phyloP scores from a whole-genome alignment of 345 rosid genomes.

The Sonneratia alba region DNA sequence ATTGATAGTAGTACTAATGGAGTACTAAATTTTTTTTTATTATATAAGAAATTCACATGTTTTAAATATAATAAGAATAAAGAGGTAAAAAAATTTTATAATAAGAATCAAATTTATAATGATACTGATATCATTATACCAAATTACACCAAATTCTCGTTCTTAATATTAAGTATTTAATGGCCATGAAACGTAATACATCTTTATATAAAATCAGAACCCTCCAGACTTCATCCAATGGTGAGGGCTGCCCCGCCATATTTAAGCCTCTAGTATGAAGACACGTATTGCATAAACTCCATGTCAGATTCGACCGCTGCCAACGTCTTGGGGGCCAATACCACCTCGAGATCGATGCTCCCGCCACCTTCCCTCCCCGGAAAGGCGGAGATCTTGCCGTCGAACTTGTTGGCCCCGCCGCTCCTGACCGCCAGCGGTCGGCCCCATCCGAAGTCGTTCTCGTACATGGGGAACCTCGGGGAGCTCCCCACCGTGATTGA shows the following conservation, averaged over 20 bases:
- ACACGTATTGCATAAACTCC: conserved; percentile 10
- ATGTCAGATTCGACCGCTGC: conserved; percentile 5
- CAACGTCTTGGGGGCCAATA: conserved; percentile 50
- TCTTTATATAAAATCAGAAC: not conserved
- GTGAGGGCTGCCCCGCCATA: not conserved
- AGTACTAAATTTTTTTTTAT: too few relatives aligned
- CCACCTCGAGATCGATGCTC: conserved; percentile 58
- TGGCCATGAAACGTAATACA: too few relatives aligned
- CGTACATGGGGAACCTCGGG: conserved; percentile 51
- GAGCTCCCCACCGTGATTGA: conserved; percentile 74
- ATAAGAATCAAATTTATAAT: too few relatives aligned
- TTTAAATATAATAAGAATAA: too few relatives aligned
- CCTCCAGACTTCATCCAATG: not conserved
- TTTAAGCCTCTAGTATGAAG: not conserved
- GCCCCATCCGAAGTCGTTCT: conserved; percentile 41
- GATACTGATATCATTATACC: too few relatives aligned
- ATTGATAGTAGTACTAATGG: too few relatives aligned
- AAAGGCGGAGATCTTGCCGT: conserved; percentile 51
- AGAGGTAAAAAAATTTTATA: too few relatives aligned
- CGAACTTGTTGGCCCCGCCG: conserved; percentile 59
- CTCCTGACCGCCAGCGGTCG: conserved; percentile 60
- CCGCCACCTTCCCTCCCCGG: conserved; percentile 66
- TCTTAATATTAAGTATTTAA: too few relatives aligned
- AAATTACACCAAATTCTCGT: too few relatives aligned
- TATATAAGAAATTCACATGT: too few relatives aligned